phyloP scores from a whole-genome alignment of 306 rosid species.

The Hippophae rhamnoides region DNA sequence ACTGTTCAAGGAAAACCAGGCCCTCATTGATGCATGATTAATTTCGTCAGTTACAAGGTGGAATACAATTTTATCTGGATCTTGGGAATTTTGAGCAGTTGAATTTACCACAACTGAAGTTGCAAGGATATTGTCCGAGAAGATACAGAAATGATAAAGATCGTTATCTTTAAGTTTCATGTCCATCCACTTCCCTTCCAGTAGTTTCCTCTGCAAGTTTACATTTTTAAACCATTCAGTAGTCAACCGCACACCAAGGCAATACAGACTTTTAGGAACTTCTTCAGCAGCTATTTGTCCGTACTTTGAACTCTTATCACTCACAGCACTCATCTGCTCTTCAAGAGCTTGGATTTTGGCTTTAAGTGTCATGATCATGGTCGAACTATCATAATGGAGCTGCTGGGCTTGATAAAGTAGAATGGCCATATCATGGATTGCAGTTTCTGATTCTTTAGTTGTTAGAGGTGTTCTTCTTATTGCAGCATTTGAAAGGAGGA shows the following conservation, averaged over 20 bases:
- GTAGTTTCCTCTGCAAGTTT: slow-evolving; percentile 42
- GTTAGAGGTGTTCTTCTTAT: slow-evolving; percentile 63
- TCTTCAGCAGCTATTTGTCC: slow-evolving; percentile 96
- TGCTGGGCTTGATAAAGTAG: slow-evolving; percentile 76
- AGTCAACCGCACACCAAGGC: slow-evolving; percentile 79
- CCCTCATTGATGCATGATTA: slow-evolving; percentile 73
- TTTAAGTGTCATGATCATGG: slow-evolving; percentile 84
- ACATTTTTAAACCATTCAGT: slow-evolving; percentile 61
- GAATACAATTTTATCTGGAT: slow-evolving; percentile 61
- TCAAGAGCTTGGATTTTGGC: slow-evolving; percentile 76
- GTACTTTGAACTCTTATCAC: slow-evolving; percentile 74
- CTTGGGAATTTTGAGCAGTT: slow-evolving; percentile 54
- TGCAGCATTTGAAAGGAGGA: slow-evolving; percentile 77
- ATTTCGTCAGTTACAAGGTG: slow-evolving; percentile 85
- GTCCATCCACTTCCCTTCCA: slow-evolving; percentile 44
- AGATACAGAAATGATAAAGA: slow-evolving; percentile 68
- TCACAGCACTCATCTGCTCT: slow-evolving; percentile 68
- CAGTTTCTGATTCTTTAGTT: slow-evolving; percentile 47
- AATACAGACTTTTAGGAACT: slow-evolving; percentile 73
- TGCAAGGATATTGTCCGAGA: slow-evolving; percentile 80
- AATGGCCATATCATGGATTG: slow-evolving; percentile 68
- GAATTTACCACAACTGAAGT: slow-evolving; percentile 88
- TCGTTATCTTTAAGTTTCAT: slow-evolving; percentile 58
- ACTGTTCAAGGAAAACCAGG: slow-evolving; percentile 67
- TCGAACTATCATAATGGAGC: slow-evolving; percentile 81